These are phyloP conservation scores for Didymella arachidicola DNA, from an alignment of 2,329 filamentous ascomycete genomes.

Conservation along the genomic window DNA sequence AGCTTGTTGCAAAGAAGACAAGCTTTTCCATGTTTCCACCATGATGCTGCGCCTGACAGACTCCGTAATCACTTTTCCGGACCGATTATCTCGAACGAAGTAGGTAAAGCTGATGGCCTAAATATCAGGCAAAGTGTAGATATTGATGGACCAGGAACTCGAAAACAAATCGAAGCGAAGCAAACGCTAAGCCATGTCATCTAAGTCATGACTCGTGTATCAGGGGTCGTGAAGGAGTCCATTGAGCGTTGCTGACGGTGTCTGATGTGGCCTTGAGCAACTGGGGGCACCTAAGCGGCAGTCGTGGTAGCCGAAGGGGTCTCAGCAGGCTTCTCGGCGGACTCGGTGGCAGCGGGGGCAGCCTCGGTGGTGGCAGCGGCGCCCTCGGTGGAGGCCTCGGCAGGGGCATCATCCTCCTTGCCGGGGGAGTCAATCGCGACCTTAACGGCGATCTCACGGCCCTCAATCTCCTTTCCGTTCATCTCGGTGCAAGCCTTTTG, in stretches of 20 bases:
- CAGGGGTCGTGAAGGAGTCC: conserved; percentile 16
- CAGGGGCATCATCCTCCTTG: conserved; percentile 85
- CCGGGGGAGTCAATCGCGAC: conserved; percentile 99
- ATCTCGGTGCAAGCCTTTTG: conserved; percentile 97
- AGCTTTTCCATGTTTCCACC: conserved; percentile 40
- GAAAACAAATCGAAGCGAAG: conserved; percentile 37
- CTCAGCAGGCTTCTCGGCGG: conserved; percentile 26
- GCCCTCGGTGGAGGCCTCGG: conserved; percentile 56
- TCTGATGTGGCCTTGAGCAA: conserved; percentile 32
- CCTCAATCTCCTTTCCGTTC: conserved; percentile 99
- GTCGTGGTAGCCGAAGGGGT: conserved; percentile 40
- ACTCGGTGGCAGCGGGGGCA: conserved; percentile 31
- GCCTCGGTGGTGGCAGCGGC: conserved; percentile 39
- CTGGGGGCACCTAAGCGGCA: conserved; percentile 45
- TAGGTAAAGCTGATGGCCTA: conserved; percentile 40
- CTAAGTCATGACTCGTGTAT: conserved; percentile 26
- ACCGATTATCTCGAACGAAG: conserved; percentile 38
- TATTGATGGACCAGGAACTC: conserved; percentile 34
- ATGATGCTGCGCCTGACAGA: conserved; percentile 42
- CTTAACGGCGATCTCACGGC: conserved; percentile 99
- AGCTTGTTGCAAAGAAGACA: conserved; percentile 33
- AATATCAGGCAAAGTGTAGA: conserved; percentile 44
- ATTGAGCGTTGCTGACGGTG: conserved; percentile 22
- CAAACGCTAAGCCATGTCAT: conserved; percentile 24
- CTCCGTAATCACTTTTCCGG: conserved; percentile 46